Conservation (phyloP, 495 filamentous ascomycete species). For the Paragyromitra xinjiangensis region DNA sequence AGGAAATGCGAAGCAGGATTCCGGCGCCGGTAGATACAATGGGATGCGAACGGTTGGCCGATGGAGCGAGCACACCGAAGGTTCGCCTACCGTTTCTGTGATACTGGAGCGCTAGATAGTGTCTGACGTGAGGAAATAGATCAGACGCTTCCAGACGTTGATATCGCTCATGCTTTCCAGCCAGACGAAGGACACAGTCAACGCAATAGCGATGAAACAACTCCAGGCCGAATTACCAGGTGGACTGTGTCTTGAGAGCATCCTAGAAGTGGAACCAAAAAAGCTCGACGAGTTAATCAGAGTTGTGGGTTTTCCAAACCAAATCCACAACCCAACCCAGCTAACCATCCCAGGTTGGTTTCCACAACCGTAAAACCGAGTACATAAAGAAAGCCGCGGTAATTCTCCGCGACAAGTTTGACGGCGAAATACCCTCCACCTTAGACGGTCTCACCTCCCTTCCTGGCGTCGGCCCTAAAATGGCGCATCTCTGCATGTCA, state of each 20-base stretch:
- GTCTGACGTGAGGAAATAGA: conserved; percentile 58
- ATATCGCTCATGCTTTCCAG: conserved; percentile 94
- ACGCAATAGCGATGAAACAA: conserved; percentile 80
- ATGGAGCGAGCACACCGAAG: conserved; percentile 61
- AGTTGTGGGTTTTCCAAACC: conserved; percentile 27
- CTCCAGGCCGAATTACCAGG: conserved; percentile 77
- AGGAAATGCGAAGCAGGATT: conserved; percentile 76
- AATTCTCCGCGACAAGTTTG: conserved; percentile 74
- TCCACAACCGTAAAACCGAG: conserved; percentile 89
- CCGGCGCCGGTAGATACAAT: conserved; percentile 97
- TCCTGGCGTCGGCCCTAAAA: conserved; percentile 95
- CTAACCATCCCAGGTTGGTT: conserved; percentile 75
- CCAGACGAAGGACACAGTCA: conserved; percentile 96
- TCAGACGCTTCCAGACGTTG: conserved; percentile 89
- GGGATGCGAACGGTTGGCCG: conserved; percentile 86
- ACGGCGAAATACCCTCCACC: conserved; percentile 83
- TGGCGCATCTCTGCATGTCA: conserved; percentile 91
- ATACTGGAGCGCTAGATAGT: neutral
- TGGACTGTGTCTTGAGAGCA: conserved; percentile 77
- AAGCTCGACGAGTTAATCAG: conserved; percentile 79
- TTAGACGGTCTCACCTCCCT: conserved; percentile 79
- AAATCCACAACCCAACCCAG: neutral
- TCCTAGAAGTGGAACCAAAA: conserved; percentile 75
- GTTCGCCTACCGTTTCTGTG: conserved; percentile 4
- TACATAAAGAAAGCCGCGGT: conserved; percentile 82